Evolutionary conservation across 176 grass and related monocot species (phyloP).

Genomic region (Musa troglodytarum): DNA sequence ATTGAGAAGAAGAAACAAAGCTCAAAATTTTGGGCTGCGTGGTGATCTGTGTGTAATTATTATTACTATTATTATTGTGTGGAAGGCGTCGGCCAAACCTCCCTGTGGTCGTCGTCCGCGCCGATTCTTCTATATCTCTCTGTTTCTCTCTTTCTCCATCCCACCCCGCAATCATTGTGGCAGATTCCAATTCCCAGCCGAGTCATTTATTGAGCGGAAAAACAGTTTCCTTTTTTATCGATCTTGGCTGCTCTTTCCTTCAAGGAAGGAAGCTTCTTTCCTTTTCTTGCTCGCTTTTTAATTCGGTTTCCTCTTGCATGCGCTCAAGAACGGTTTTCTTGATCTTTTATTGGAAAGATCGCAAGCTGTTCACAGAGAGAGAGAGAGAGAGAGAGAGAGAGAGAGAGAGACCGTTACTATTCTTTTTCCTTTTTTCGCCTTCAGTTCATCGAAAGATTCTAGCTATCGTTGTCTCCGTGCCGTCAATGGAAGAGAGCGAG

Average conservation of each 20-base stretch:
- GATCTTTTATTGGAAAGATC: background rate
- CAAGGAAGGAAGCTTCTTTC: background rate
- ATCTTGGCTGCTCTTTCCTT: background rate
- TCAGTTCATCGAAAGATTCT: background rate
- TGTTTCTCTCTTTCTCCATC: background rate
- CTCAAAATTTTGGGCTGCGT: background rate
- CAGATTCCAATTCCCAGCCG: background rate
- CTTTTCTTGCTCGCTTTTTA: background rate
- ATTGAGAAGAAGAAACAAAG: background rate
- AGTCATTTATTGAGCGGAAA: background rate
- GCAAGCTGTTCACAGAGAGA: background rate
- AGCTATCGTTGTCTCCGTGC: background rate
- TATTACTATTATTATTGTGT: background rate
- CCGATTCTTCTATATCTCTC: background rate
- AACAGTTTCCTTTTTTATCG: too few species aligned
- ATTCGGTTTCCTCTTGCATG: background rate
- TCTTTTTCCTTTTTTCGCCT: background rate
- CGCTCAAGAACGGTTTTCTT: background rate
- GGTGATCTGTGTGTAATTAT: background rate
- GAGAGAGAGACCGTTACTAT: background rate
- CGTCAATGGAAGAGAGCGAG: slow-evolving; percentile 1
- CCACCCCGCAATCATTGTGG: background rate
- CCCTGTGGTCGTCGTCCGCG: background rate
- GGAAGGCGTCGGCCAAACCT: background rate
- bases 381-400: background rate